phyloP scores from a whole-genome alignment of 441 rosid genomes.

The Erodium texanum region DNA sequence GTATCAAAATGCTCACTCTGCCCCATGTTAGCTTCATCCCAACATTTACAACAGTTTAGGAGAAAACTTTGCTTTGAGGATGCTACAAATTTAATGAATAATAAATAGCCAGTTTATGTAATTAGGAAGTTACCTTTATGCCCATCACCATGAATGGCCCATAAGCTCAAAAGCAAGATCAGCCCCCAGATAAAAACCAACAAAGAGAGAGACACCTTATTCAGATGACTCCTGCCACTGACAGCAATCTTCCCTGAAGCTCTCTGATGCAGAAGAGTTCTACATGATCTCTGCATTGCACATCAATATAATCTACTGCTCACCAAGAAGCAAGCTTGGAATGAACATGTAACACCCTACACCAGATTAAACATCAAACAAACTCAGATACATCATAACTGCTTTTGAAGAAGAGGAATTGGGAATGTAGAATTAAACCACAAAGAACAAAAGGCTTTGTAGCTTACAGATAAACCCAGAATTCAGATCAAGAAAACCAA shows the following conservation, averaged over 20 bases:
- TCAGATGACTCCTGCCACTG: conserved; percentile 36
- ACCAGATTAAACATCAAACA: background rate
- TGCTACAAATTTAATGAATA: background rate
- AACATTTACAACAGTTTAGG: conserved; percentile 17
- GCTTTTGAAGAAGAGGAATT: background rate
- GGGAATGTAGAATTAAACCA: background rate
- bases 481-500: background rate
- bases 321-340: background rate
- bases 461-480: background rate
- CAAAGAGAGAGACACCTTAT: conserved; percentile 66
- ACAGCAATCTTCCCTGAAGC: conserved; percentile 34
- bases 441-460: background rate
- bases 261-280: conserved; percentile 72
- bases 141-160: conserved; percentile 59
- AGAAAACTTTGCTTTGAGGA: background rate
- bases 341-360: conserved; percentile 9
- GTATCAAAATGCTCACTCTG: conserved; percentile 17
- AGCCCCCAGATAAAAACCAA: conserved; percentile 66
- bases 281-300: conserved; percentile 87
- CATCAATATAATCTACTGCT: conserved; percentile 39
- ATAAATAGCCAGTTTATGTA: background rate
- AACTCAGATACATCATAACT: background rate
- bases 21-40: conserved; percentile 24
- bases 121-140: conserved; percentile 37
- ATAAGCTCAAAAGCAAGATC: conserved; percentile 46